Evolutionary conservation across 176 grass and related monocot genomes (phyloP).

Genomic region (Pharus latifolius): DNA sequence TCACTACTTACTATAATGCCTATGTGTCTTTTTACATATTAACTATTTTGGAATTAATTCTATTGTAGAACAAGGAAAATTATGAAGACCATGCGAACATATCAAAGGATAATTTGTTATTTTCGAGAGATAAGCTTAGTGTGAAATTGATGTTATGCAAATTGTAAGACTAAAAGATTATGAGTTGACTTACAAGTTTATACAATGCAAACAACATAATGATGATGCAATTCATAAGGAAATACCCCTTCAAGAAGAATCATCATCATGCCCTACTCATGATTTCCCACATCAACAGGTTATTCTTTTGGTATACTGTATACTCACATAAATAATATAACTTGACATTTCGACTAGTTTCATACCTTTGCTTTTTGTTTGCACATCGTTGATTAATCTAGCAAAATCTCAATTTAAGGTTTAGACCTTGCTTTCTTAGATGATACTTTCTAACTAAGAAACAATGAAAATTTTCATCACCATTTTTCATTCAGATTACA

Average conservation of each 20-base stretch:
- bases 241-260: not conserved
- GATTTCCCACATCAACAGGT: not conserved
- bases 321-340: not conserved
- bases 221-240: not conserved
- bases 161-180: not conserved
- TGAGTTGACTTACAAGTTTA: not conserved
- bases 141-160: not conserved
- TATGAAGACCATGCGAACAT: too few species aligned
- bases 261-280: not conserved
- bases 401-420: too few species aligned
- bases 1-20: too few species aligned
- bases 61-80: too few species aligned
- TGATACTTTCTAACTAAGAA: too few species aligned
- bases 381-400: too few species aligned
- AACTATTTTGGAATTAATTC: too few species aligned
- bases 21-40: too few species aligned
- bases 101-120: not conserved
- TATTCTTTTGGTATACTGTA: not conserved
- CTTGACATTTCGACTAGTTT: not conserved
- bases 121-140: not conserved
- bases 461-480: too few species aligned
- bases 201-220: not conserved
- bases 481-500: too few species aligned
- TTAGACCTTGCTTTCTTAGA: too few species aligned
- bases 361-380: not conserved